A percentile compares a stretch with the other conserved stretches of the same genome.
Conservation (phyloP, 192 early-diverging fungal species). For the Mortierella hygrophila region DNA sequence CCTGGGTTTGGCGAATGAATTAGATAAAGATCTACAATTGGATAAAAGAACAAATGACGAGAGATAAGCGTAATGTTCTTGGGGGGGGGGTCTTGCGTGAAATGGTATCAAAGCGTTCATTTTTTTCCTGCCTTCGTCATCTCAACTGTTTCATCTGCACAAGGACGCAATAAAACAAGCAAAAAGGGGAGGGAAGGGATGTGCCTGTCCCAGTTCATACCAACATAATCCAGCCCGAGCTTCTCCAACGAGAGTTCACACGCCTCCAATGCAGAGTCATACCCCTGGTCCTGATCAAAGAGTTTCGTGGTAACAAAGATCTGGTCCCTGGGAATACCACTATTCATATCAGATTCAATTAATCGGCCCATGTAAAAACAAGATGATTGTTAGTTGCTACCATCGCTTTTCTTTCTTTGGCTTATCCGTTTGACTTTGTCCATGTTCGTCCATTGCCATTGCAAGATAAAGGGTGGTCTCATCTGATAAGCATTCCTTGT, state of each 20-base stretch:
- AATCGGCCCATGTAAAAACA: neutral
- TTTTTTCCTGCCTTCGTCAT: neutral
- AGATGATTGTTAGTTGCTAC: neutral
- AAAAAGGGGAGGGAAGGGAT: neutral
- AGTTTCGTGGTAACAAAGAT: slow-evolving; percentile 78
- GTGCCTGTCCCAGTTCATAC: slow-evolving; percentile 5
- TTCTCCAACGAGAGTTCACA: slow-evolving; percentile 65
- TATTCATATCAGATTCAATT: neutral
- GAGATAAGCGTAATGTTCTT: neutral
- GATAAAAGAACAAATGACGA: neutral
- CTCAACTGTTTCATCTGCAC: neutral
- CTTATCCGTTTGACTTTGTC: neutral
- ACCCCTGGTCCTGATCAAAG: slow-evolving; percentile 65
- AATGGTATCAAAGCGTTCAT: neutral
- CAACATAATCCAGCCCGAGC: slow-evolving; percentile 68
- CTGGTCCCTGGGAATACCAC: slow-evolving; percentile 63
- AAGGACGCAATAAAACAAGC: neutral
- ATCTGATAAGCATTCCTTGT: neutral
- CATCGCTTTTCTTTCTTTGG: neutral
- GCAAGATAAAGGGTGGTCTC: neutral
- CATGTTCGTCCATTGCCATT: neutral
- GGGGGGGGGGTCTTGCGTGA: too few relatives aligned
- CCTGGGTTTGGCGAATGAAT: slow-evolving; percentile 70
- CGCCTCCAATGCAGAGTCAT: slow-evolving; percentile 60
- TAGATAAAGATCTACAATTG: slow-evolving; percentile 64